Evolutionary conservation across 2,329 filamentous ascomycete genomes (phyloP), one percentile per base, ranked within the genome.

Genomic region (Aspergillus amoenus): DNA sequence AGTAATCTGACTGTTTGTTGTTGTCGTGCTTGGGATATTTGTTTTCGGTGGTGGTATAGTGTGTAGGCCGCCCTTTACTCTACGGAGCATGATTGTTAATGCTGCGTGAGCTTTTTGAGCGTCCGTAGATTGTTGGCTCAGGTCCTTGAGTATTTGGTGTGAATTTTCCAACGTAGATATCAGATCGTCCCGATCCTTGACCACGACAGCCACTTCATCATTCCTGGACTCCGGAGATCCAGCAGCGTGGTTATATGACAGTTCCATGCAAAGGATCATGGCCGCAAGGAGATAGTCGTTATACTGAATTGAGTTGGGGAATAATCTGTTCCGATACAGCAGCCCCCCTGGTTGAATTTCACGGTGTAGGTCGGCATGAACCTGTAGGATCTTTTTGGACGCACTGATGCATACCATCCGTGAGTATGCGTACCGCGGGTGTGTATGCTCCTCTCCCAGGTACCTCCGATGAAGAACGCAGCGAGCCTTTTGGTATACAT

Each of bases 211-310:
- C 7, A 63, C 30, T 21, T 61, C 61, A 22, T 61, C 61, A n/a
- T 39, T 43, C 4, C 30, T n/a, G 6, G 48, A 61, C 50, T 3
- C 58, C 45, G 3, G 40, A 24, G 24, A 39, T 22, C 44, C 62
- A 15, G 21, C 56, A 52, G 43, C 52, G 32, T 62, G 60, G n/a
- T 63, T 61, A 40, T 66, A 65, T 1, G 64, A 68, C 12, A 71
- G 44, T 22, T 70, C 70, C 37, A 88, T 71, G 59, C 83, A 87
- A 3, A 88, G 65, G 13, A 88, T 78, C 79, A 85, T 84, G 54
- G 82, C 80, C 0, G 84, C 84, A 2, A 88, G 77, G 51, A 88
- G 72, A 50, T 84, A 88, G 65, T 88, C 85, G 50, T 86, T 83
- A 51, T 84, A 78, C 11, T 81, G 79, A 4, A 88, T 71, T 0